Conservation (phyloP, 306 rosid species). For the Quillaja saponaria region DNA sequence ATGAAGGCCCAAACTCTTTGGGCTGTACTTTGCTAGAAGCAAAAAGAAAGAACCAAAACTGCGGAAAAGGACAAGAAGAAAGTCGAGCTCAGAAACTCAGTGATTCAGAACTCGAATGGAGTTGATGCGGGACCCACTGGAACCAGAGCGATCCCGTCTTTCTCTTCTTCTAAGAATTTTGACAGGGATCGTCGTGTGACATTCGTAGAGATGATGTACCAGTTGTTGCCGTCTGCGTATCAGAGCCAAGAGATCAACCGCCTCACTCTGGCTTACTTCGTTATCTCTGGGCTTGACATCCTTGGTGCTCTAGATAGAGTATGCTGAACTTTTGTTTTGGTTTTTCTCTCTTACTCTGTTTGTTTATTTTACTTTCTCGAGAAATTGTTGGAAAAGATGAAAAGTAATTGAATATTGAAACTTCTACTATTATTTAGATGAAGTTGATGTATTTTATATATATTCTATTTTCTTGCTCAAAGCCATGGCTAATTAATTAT, state of each 20-base stretch:
- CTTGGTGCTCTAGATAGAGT: constrained; percentile 59
- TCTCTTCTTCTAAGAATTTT: constrained; percentile 24
- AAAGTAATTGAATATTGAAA: no score
- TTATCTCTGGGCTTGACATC: constrained; percentile 78
- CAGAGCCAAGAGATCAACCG: constrained; percentile 80
- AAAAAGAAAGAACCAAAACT: no score
- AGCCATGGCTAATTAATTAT: no score
- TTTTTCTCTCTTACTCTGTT: background rate
- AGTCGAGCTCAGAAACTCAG: background rate
- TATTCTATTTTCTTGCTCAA: no score
- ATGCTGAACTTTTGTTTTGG: background rate
- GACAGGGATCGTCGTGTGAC: constrained; percentile 61
- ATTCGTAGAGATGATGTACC: constrained; percentile 68
- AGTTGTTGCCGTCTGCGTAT: constrained; percentile 60
- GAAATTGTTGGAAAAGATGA: background rate
- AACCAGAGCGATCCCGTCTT: constrained; percentile 15
- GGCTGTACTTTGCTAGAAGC: no score
- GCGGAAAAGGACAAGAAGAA: no score
- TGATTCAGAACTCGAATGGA: no score
- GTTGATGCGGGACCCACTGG: constrained; percentile 23
- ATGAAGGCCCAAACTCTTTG: no score
- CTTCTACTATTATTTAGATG: background rate
- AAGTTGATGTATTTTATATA: no score
- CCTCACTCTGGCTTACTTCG: constrained; percentile 90
- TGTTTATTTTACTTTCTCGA: background rate